Conservation (phyloP, 108 stramenopile species). For the Skeletonema grethae region DNA sequence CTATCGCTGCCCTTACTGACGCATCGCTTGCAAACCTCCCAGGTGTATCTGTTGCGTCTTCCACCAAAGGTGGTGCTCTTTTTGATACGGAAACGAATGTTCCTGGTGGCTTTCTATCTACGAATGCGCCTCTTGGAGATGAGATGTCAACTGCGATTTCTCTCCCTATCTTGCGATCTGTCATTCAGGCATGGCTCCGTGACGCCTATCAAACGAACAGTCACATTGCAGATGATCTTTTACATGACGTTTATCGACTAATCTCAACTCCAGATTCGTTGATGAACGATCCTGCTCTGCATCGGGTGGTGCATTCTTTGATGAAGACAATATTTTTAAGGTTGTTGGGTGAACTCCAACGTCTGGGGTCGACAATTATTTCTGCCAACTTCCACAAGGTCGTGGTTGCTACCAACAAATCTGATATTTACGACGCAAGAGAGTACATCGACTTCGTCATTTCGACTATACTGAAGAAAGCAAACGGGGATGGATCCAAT, state of each 20-base stretch:
- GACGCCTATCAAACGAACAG: conserved; percentile 78
- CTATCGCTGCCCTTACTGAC: conserved; percentile 89
- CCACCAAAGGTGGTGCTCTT: conserved; percentile 37
- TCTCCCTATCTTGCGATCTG: conserved; percentile 75
- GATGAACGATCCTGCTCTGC: conserved; percentile 93
- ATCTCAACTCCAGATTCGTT: conserved; percentile 85
- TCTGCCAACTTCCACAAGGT: conserved; percentile 91
- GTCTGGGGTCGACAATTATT: conserved; percentile 93
- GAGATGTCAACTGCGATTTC: conserved; percentile 84
- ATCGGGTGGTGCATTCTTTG: conserved; percentile 85
- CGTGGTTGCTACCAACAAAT: conserved; percentile 93
- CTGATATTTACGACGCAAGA: conserved; percentile 70
- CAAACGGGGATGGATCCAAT: conserved; percentile 38
- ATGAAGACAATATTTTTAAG: conserved; percentile 90
- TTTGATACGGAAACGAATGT: conserved; percentile 43
- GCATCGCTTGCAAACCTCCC: conserved; percentile 31
- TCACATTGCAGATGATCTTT: conserved; percentile 83
- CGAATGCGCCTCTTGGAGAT: conserved; percentile 76
- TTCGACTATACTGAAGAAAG: conserved; percentile 70
- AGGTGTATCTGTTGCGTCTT: conserved; percentile 26
- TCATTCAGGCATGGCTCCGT: conserved; percentile 86
- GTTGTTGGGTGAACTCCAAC: conserved; percentile 92
- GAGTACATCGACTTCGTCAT: conserved; percentile 95
- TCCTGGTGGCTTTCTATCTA: conserved; percentile 26
- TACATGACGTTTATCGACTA: conserved; percentile 90